Conservation (phyloP, 306 rosid species). For the Casuarina glauca region DNA sequence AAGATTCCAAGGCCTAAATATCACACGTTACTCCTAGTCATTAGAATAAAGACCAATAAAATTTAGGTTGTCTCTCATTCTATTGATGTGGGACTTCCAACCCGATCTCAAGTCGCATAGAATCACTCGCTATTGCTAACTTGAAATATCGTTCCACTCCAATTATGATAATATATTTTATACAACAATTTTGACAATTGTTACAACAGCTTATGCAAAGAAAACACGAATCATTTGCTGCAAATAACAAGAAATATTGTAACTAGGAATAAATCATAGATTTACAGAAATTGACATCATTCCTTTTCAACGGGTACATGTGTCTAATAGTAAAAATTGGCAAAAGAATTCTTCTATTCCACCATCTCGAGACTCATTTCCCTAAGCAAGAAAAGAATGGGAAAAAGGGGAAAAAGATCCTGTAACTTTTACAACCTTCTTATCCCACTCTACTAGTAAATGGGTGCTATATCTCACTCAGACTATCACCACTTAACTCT, state of each 20-base stretch:
- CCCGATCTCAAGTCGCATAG: too few relatives aligned
- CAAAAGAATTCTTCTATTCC: neutral
- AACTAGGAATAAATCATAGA: neutral
- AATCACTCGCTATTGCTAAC: too few relatives aligned
- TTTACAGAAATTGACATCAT: neutral
- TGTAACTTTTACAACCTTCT: neutral
- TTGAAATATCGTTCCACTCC: too few relatives aligned
- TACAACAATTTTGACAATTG: too few relatives aligned
- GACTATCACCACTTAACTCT: neutral
- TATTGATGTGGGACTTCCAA: too few relatives aligned
- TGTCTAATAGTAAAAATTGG: neutral
- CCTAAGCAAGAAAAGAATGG: neutral
- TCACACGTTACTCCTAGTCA: too few relatives aligned
- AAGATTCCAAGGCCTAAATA: too few relatives aligned
- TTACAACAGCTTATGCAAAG: too few relatives aligned
- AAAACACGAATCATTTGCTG: too few relatives aligned
- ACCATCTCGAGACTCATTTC: neutral
- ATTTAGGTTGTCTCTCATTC: too few relatives aligned
- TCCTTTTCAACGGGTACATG: neutral
- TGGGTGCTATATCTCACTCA: neutral
- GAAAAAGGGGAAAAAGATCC: neutral
- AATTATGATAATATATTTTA: too few relatives aligned
- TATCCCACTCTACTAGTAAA: neutral
- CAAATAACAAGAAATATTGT: neutral
- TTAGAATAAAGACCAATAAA: too few relatives aligned